These are phyloP conservation scores for Lodderomyces orthopsilosis DNA, from an alignment of 1,139 yeast species.

Conservation along the genomic window DNA sequence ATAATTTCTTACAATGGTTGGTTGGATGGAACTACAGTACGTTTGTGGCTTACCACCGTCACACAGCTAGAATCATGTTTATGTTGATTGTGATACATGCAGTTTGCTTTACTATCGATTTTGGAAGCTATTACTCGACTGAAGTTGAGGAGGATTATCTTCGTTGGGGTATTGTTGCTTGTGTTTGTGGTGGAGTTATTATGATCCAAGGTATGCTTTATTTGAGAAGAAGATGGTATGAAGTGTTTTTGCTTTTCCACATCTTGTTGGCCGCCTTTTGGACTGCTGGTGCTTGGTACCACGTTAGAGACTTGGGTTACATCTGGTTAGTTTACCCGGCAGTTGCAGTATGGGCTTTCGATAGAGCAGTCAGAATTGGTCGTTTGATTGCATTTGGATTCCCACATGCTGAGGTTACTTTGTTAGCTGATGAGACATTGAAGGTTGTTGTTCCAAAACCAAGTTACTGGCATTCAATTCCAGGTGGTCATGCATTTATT, in stretches of 20 bases:
- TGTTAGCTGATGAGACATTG: slow-evolving; percentile 39
- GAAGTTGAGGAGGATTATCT: slow-evolving; percentile 21
- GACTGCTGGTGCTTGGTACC: slow-evolving; percentile 43
- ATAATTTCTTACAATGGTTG: slow-evolving; percentile 42
- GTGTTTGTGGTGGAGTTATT: slow-evolving; percentile 33
- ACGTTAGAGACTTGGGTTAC: slow-evolving; percentile 40
- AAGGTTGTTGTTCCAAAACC: slow-evolving; percentile 42
- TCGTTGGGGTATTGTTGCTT: slow-evolving; percentile 32
- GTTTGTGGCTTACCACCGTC: slow-evolving; percentile 36
- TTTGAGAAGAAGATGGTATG: slow-evolving; percentile 45
- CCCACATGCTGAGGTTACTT: slow-evolving; percentile 32
- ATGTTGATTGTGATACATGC: slow-evolving; percentile 33
- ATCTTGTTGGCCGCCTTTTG: slow-evolving; percentile 41
- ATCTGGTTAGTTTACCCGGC: slow-evolving; percentile 37
- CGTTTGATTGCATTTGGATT: slow-evolving; percentile 37
- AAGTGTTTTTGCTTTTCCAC: slow-evolving; percentile 39
- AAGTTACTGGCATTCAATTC: slow-evolving; percentile 37
- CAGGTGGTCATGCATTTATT: slow-evolving; percentile 54
- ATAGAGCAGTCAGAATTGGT: slow-evolving; percentile 36
- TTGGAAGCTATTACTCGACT: slow-evolving; percentile 14
- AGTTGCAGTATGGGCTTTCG: slow-evolving; percentile 44
- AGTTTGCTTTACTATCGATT: slow-evolving; percentile 32
- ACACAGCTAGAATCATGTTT: slow-evolving; percentile 35
- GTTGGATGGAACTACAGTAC: slow-evolving; percentile 38
- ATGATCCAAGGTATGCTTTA: slow-evolving; percentile 36